A percentile compares a stretch with the other conserved stretches of the same genome.
These are phyloP conservation scores for Saxophila tyrrhenica DNA, from an alignment of 495 filamentous ascomycete species.

Conservation along the genomic window DNA sequence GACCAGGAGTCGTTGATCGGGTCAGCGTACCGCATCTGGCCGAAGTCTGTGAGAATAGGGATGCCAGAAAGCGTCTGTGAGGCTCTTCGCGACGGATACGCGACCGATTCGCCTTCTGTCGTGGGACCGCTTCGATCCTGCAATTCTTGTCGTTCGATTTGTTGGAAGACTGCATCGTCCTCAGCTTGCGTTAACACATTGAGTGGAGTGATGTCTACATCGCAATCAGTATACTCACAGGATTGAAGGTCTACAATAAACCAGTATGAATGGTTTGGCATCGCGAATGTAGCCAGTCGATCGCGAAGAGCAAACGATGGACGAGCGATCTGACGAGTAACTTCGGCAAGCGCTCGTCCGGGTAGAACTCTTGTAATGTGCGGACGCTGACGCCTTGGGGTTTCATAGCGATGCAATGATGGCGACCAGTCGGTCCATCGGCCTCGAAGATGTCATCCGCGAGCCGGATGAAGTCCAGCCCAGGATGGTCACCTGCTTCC, in stretches of 20 bases:
- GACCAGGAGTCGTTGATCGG: constrained; percentile 10
- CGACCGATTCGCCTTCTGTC: not conserved
- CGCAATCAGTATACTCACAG: not conserved
- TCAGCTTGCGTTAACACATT: constrained; percentile 1
- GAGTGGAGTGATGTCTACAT: not conserved
- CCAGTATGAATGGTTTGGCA: not conserved
- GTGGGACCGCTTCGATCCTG: not conserved
- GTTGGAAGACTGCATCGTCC: not conserved
- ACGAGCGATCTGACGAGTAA: not conserved
- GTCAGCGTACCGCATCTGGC: constrained; percentile 14
- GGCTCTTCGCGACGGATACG: constrained; percentile 14
- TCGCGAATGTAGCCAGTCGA: not conserved
- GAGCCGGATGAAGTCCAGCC: not conserved
- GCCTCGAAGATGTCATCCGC: not conserved
- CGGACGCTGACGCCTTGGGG: not conserved
- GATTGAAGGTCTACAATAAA: not conserved
- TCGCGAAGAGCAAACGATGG: not conserved
- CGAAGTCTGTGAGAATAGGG: constrained; percentile 21
- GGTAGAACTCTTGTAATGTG: not conserved
- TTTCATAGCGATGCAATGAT: constrained; percentile 2
- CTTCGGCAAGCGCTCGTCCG: not conserved
- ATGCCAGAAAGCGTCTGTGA: constrained; percentile 10
- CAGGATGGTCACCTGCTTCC: not conserved
- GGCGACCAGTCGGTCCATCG: not conserved
- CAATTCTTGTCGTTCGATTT: not conserved